Evolutionary conservation across 352 stramenopile species (phyloP), one percentile per base, ranked within the genome.

Genomic region (Globisporangium spiculum): DNA sequence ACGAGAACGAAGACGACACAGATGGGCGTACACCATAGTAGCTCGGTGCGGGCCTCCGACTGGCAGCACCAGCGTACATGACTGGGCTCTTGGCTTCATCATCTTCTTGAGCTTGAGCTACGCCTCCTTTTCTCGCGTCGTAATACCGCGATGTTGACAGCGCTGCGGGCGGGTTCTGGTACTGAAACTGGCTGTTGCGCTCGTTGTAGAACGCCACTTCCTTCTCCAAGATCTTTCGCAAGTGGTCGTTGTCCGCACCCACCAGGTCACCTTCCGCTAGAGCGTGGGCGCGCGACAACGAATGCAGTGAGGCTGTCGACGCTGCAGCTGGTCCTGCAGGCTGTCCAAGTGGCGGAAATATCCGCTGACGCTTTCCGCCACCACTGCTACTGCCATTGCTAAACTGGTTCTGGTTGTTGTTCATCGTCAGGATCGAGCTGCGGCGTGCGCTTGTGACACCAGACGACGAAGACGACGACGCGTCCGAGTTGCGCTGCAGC

Each of bases 151-250:
- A 26, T 36, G 34, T 36, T 65, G 60, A 30, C 6, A 30, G 9
- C 30, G 22, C 4, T 63, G 34, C 10, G 18, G 8, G 12, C 14
- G 59, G 24, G 9, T 27, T 62, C 56, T 62, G 30, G 1, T 62
- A 32, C 56, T 27, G 32, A 8, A 16, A 14, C 32, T 48, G 56
- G 8, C 36, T 36, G 36, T 10, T 50, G 36, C 63, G 64, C 53
- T 67, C 52, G 60, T 71, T 71, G 60, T 71, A 71, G 14, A 67
- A 63, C 22, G 66, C 66, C 38, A 71, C 53, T 46, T 71, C 66
- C 16, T 66, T 36, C 16, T 71, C 66, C 8, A 71, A 52, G 26
- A 71, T 71, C 26, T 57, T 66, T 38, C 60, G 66, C 50, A 71
- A 41, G 52, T 57, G 60, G 12, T 66, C 59, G 22, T 66, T 71